Evolutionary conservation across 345 rosid genomes (phyloP).

Genomic region (Clausena lansium): DNA sequence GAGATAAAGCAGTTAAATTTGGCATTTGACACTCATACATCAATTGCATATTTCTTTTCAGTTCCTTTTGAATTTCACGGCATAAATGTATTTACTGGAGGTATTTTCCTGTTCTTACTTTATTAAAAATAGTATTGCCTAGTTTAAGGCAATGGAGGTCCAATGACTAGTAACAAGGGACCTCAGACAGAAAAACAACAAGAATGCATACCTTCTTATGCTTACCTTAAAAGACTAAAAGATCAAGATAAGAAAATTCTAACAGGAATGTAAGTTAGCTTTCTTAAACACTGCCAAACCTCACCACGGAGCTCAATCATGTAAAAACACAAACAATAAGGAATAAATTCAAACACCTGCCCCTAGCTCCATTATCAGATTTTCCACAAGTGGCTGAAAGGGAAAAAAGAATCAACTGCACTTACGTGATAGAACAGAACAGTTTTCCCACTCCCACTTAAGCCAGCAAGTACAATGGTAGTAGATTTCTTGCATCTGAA

Average conservation of each 20-base stretch:
- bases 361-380: neutral
- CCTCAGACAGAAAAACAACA: neutral
- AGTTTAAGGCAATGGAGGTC: neutral
- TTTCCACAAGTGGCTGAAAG: neutral
- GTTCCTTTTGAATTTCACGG: neutral
- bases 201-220: neutral
- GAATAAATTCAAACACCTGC: neutral
- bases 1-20: neutral
- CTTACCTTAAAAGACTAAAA: neutral
- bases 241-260: neutral
- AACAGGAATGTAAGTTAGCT: neutral
- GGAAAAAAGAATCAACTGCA: neutral
- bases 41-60: neutral
- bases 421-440: conserved; percentile 76
- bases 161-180: neutral
- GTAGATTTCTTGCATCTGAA: conserved; percentile 54
- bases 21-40: neutral
- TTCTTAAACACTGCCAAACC: neutral
- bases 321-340: neutral
- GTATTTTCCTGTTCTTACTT: neutral
- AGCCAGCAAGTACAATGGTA: conserved; percentile 78
- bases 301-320: neutral
- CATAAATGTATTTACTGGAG: neutral
- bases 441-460: conserved; percentile 85
- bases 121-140: neutral